A percentile compares a stretch with the other conserved stretches of the same genome.
These are phyloP conservation scores for Trichoderma orchidacearum DNA, from an alignment of 495 filamentous ascomycete species.

Conservation along the genomic window DNA sequence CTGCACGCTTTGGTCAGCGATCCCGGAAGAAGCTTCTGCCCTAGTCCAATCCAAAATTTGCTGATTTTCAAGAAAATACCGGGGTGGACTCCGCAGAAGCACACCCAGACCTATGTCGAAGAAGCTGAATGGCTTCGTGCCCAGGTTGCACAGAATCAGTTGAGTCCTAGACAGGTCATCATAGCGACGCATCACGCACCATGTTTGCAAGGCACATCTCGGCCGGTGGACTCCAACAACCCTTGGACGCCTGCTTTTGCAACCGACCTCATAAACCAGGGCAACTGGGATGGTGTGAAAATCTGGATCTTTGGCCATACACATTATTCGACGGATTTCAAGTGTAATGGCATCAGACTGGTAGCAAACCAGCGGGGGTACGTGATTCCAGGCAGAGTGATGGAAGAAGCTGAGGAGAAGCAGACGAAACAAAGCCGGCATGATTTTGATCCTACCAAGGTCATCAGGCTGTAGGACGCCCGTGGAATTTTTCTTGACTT, in stretches of 20 bases:
- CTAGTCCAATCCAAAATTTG: conserved; percentile 26
- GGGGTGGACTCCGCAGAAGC: conserved; percentile 31
- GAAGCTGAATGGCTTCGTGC: conserved; percentile 33
- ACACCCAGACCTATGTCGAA: conserved; percentile 28
- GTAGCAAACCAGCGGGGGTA: conserved; percentile 43
- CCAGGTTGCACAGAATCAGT: conserved; percentile 20
- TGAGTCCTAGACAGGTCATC: conserved; percentile 23
- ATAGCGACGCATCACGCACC: conserved; percentile 45
- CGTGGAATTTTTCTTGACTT: too few relatives aligned
- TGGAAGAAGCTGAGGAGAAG: too few relatives aligned
- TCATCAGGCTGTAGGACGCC: too few relatives aligned
- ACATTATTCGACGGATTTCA: conserved; percentile 32
- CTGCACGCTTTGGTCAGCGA: conserved; percentile 41
- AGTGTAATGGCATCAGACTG: conserved; percentile 20
- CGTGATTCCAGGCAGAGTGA: conserved; percentile 13
- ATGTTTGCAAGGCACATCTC: conserved; percentile 22
- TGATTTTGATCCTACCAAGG: too few relatives aligned
- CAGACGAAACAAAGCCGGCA: too few relatives aligned
- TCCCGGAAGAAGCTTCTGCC: conserved; percentile 21
- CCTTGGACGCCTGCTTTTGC: conserved; percentile 33
- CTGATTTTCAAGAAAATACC: conserved; percentile 38
- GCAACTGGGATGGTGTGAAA: conserved; percentile 15
- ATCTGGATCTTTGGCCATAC: conserved; percentile 43
- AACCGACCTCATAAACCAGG: conserved; percentile 29
- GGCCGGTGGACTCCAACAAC: conserved; percentile 26